Conservation (phyloP, 257 asterid species). For the Lantana camara region DNA sequence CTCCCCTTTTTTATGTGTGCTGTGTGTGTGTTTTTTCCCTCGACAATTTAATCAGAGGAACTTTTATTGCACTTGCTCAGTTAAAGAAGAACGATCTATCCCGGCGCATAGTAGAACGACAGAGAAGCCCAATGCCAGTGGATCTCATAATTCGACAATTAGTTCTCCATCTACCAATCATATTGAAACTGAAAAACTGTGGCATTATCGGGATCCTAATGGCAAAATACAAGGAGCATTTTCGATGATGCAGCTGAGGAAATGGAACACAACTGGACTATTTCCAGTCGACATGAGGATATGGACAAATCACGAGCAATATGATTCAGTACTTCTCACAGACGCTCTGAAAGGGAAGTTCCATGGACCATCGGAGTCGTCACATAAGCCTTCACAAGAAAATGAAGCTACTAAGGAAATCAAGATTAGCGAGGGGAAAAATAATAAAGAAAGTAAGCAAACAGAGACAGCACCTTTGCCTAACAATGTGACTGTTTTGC, state of each 20-base stretch:
- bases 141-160: constrained; percentile 36
- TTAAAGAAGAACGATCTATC: constrained; percentile 48
- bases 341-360: constrained; percentile 64
- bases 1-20: too few relatives aligned
- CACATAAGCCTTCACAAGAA: constrained; percentile 39
- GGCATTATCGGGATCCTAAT: constrained; percentile 97
- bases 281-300: constrained; percentile 89
- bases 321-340: constrained; percentile 65
- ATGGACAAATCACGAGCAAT: constrained; percentile 80
- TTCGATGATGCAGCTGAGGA: constrained; percentile 78
- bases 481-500: constrained; percentile 21
- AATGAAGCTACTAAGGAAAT: constrained; percentile 31
- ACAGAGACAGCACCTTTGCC: constrained; percentile 18
- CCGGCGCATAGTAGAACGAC: constrained; percentile 32
- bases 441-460: constrained; percentile 26
- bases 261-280: constrained; percentile 82
- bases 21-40: not conserved
- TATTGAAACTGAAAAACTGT: constrained; percentile 73
- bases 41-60: constrained; percentile 25
- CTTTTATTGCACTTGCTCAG: constrained; percentile 45
- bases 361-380: constrained; percentile 48
- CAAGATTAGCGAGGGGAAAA: constrained; percentile 12
- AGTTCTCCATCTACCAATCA: constrained; percentile 43
- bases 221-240: constrained; percentile 95
- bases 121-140: constrained; percentile 41